These are phyloP conservation scores for Chaetothyriales sp. DNA, from an alignment of 2,329 filamentous ascomycete genomes.

Conservation along the genomic window DNA sequence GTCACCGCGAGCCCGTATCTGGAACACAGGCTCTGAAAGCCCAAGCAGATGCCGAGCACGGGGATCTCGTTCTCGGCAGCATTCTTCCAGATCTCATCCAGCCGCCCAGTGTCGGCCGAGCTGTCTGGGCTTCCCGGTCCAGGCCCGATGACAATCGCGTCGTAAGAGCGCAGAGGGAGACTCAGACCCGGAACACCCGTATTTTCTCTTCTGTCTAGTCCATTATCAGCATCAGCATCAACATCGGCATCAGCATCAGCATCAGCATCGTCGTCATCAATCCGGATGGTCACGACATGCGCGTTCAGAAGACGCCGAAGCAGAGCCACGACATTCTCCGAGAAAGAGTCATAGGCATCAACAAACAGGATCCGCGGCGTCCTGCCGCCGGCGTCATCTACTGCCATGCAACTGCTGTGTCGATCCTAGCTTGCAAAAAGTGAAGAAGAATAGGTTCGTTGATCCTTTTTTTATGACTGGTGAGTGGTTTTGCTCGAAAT, in stretches of 20 bases:
- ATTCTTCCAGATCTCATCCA: conserved; percentile 59
- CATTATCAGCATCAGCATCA: no score
- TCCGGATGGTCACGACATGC: conserved; percentile 55
- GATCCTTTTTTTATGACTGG: background rate
- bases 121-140: conserved; percentile 70
- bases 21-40: conserved; percentile 67
- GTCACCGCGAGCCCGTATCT: conserved; percentile 52
- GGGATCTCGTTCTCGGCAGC: conserved; percentile 48
- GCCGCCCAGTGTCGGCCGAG: conserved; percentile 65
- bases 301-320: conserved; percentile 54
- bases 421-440: background rate
- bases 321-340: conserved; percentile 81
- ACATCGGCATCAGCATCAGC: no score
- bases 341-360: conserved; percentile 93
- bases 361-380: conserved; percentile 59
- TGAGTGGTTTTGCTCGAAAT: background rate
- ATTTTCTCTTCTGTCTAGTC: background rate
- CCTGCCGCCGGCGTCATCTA: background rate
- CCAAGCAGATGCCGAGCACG: conserved; percentile 74
- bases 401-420: background rate
- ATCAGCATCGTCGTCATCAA: conserved; percentile 36
- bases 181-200: conserved; percentile 4
- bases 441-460: background rate
- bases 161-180: conserved; percentile 39
- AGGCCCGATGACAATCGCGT: conserved; percentile 78